A percentile compares a stretch with the other conserved stretches of the same genome.
These are phyloP conservation scores for Aegilops umbellulata DNA, from an alignment of 176 grass and related monocot genomes.

Conservation along the genomic window DNA sequence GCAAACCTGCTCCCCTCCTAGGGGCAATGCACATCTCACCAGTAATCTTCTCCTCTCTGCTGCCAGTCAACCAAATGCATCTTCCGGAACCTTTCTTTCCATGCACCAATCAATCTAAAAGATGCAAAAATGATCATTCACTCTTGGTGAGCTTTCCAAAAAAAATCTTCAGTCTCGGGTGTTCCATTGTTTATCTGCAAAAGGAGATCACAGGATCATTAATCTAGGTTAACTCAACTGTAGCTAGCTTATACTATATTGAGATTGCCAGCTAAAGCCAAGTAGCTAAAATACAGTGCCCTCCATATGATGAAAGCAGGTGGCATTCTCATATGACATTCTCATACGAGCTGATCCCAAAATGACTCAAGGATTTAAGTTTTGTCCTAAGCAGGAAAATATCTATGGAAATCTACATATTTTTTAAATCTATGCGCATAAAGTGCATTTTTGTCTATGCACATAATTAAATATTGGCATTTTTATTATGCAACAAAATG, in stretches of 20 bases:
- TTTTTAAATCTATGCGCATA: neutral
- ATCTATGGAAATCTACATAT: constrained; percentile 2
- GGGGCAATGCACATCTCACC: constrained; percentile 37
- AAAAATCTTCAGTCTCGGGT: constrained; percentile 6
- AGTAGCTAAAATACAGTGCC: constrained; percentile 7
- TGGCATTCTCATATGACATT: constrained; percentile 2
- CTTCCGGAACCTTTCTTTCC: constrained; percentile 25
- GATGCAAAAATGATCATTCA: constrained; percentile 5
- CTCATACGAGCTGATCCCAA: neutral
- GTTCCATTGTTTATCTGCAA: constrained; percentile 29
- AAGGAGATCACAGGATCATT: constrained; percentile 26
- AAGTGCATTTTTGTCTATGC: constrained; percentile 22
- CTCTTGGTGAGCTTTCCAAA: constrained; percentile 8
- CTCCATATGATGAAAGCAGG: constrained; percentile 14
- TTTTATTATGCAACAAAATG: constrained; percentile 8
- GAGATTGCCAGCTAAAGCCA: constrained; percentile 13
- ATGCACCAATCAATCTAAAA: constrained; percentile 25
- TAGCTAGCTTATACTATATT: constrained; percentile 1
- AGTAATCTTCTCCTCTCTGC: constrained; percentile 28
- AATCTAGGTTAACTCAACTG: constrained; percentile 24
- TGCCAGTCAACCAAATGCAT: constrained; percentile 39
- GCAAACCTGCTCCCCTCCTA: constrained; percentile 43
- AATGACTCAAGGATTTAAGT: neutral
- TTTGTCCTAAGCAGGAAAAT: constrained; percentile 14
- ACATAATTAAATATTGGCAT: neutral